Conservation (phyloP, 75 land plant species). For the Pinus albicaulis region DNA sequence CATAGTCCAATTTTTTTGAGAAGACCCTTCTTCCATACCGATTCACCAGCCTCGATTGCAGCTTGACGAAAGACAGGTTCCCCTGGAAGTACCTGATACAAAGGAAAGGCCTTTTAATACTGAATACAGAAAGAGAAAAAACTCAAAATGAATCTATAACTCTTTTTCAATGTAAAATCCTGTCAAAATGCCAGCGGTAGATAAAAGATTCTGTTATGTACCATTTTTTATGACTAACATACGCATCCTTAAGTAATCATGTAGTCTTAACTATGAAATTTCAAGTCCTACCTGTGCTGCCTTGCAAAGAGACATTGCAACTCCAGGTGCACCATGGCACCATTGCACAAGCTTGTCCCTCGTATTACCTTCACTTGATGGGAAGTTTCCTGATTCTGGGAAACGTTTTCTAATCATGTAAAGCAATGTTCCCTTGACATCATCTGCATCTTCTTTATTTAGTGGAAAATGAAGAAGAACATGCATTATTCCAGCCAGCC, state of each 20-base stretch:
- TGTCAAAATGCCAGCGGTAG: too few species aligned
- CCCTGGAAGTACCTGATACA: conserved; percentile 52
- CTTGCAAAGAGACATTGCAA: conserved; percentile 58
- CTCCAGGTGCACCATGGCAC: conserved; percentile 80
- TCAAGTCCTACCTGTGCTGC: conserved; percentile 52
- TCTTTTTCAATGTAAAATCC: too few species aligned
- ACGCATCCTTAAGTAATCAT: too few species aligned
- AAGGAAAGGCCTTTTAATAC: too few species aligned
- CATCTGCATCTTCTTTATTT: conserved; percentile 32
- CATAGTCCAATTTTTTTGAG: conserved; percentile 62
- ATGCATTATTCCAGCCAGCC: conserved; percentile 80
- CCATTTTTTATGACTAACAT: too few species aligned
- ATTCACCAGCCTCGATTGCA: conserved; percentile 80
- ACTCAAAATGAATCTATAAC: too few species aligned
- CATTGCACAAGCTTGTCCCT: conserved; percentile 75
- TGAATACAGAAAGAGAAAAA: too few species aligned
- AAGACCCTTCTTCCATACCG: conserved; percentile 76
- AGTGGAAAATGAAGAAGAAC: conserved; percentile 68
- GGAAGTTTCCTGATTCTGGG: conserved; percentile 57
- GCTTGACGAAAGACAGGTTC: conserved; percentile 68
- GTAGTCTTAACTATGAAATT: too few species aligned
- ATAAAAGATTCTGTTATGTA: too few species aligned
- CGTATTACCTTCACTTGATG: conserved; percentile 44
- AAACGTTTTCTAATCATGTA: conserved; percentile 73
- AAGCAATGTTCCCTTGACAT: conserved; percentile 58